These are phyloP conservation scores for Phytophthora fragariaefolia DNA, from an alignment of 352 stramenopile genomes.

Conservation along the genomic window DNA sequence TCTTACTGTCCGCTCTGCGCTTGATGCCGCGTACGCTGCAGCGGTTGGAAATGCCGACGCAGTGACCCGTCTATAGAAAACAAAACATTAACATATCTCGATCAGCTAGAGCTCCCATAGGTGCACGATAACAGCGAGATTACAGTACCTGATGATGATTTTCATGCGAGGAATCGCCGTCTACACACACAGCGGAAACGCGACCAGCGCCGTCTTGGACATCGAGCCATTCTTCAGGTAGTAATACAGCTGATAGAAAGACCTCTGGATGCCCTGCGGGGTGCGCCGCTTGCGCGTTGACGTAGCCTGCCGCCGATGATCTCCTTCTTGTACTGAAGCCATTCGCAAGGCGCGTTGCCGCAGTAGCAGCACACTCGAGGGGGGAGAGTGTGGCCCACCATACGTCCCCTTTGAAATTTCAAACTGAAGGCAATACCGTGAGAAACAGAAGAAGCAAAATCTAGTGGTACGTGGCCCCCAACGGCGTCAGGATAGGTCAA, in stretches of 20 bases:
- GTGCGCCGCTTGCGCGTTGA: background rate
- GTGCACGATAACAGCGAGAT: background rate
- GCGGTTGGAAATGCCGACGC: background rate
- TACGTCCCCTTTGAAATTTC: background rate
- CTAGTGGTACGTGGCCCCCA: too few relatives aligned
- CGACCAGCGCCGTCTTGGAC: background rate
- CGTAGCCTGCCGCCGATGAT: slow-evolving; percentile 1
- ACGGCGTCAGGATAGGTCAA: background rate
- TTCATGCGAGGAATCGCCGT: background rate
- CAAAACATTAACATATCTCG: slow-evolving; percentile 1
- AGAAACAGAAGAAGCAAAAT: too few relatives aligned
- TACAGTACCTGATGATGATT: background rate
- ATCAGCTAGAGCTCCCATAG: slow-evolving; percentile 4
- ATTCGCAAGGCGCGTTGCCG: slow-evolving; percentile 1
- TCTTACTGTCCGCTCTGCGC: background rate
- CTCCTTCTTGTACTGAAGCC: background rate
- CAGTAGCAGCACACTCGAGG: background rate
- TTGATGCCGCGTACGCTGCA: slow-evolving; percentile 2
- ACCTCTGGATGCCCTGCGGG: background rate
- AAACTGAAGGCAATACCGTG: background rate
- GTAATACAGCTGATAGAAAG: background rate
- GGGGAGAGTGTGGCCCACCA: background rate
- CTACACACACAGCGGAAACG: background rate
- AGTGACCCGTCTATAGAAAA: slow-evolving; percentile 1
- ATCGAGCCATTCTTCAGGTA: slow-evolving; percentile 1